Evolutionary conservation across 305 asterid species (phyloP).

Genomic region (Plantago rigida): DNA sequence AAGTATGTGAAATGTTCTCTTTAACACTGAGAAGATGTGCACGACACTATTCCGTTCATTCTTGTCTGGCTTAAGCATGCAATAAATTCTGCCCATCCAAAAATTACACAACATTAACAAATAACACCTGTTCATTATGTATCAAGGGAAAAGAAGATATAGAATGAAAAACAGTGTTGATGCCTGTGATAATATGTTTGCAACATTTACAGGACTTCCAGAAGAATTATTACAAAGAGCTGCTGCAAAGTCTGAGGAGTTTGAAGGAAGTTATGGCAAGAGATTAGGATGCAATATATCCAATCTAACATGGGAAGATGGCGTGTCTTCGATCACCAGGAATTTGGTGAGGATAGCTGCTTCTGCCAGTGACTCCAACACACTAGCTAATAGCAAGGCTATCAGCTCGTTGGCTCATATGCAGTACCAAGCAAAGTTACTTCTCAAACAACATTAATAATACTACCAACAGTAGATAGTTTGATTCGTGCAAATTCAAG

Average conservation of each 20-base stretch:
- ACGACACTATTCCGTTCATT: not conserved
- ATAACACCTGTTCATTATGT: no score
- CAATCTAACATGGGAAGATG: conserved; percentile 37
- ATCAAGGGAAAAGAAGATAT: not conserved
- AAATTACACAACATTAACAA: no score
- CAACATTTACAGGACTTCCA: conserved; percentile 65
- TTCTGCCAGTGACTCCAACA: conserved; percentile 11
- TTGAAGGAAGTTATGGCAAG: conserved; percentile 57
- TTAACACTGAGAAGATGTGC: not conserved
- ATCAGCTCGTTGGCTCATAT: conserved; percentile 36
- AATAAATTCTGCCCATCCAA: not conserved
- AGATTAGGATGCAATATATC: conserved; percentile 6
- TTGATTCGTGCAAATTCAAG: not conserved
- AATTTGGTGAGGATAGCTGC: conserved; percentile 33
- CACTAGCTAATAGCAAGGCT: conserved; percentile 19
- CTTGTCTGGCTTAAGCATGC: not conserved
- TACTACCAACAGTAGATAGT: not conserved
- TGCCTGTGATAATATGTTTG: conserved; percentile 7
- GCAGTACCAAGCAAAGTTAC: conserved; percentile 48
- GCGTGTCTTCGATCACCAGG: conserved; percentile 31
- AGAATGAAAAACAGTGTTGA: not conserved
- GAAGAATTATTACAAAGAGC: conserved; percentile 68
- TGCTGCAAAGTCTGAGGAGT: conserved; percentile 60
- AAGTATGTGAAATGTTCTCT: not conserved
- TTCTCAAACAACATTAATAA: conserved; percentile 13